Evolutionary conservation across 1,284 basidiomycete species (phyloP).

Genomic region (Fomes fomentarius): DNA sequence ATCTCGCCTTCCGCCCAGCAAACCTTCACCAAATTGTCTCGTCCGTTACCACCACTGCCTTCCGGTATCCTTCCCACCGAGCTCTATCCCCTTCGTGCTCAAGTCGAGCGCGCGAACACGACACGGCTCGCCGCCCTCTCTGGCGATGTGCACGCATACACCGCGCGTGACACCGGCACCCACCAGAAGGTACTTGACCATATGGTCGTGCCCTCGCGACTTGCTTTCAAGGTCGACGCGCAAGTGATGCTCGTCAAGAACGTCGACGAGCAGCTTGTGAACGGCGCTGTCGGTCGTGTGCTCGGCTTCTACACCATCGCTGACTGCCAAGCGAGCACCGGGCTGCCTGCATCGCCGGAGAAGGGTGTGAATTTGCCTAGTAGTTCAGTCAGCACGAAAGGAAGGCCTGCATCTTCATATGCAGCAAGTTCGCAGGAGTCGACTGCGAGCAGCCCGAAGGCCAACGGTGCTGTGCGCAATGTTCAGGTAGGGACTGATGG

Average conservation of each 20-base stretch:
- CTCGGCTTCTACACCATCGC: constrained; percentile 35
- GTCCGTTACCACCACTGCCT: constrained; percentile 38
- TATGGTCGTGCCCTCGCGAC: constrained; percentile 40
- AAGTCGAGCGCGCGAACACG: constrained; percentile 59
- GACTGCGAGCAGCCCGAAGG: constrained; percentile 13
- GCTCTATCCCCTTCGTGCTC: constrained; percentile 65
- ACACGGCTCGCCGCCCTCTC: constrained; percentile 33
- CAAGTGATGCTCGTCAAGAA: constrained; percentile 81
- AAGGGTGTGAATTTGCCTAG: neutral
- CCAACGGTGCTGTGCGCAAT: constrained; percentile 36
- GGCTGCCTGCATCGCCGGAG: neutral
- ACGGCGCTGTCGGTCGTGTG: constrained; percentile 40
- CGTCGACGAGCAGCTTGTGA: constrained; percentile 43
- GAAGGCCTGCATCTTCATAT: neutral
- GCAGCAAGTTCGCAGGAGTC: neutral
- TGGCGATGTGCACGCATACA: constrained; percentile 34
- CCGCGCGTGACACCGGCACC: constrained; percentile 47
- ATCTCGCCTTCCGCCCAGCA: constrained; percentile 45
- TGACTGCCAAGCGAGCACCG: constrained; percentile 27
- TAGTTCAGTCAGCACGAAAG: neutral
- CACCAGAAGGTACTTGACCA: constrained; percentile 40
- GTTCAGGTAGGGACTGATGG: constrained; percentile 39
- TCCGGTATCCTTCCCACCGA: constrained; percentile 60
- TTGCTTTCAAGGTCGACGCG: constrained; percentile 50
- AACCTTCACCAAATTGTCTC: constrained; percentile 50